phyloP scores from a whole-genome alignment of 768 basidiomycete genomes.

The Coprinopsis strossmayeri region DNA sequence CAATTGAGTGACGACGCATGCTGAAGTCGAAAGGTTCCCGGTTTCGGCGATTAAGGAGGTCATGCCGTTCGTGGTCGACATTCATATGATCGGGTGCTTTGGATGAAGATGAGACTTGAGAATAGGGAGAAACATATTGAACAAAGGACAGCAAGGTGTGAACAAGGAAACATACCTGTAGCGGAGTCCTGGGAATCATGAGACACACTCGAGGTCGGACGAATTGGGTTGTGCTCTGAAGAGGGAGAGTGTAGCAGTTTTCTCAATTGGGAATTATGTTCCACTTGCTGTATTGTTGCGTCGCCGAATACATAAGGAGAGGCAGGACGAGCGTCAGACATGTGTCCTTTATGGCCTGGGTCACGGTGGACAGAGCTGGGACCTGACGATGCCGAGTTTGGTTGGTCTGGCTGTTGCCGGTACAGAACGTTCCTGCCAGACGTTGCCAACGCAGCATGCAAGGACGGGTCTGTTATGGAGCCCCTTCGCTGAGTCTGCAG shows the following conservation, averaged over 20 bases:
- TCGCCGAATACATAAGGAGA: slow-evolving; percentile 72
- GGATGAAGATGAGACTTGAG: slow-evolving; percentile 21
- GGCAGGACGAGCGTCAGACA: slow-evolving; percentile 46
- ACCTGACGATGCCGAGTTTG: slow-evolving; percentile 18
- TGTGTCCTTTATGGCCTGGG: slow-evolving; percentile 23
- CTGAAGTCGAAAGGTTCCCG: slow-evolving; percentile 57
- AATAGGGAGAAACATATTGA: slow-evolving; percentile 2
- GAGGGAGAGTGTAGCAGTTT: slow-evolving; percentile 58
- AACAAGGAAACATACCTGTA: slow-evolving; percentile 20
- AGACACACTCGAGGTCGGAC: slow-evolving; percentile 18
- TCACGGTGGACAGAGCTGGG: slow-evolving; percentile 22
- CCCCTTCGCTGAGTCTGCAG: slow-evolving; percentile 78
- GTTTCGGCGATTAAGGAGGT: slow-evolving; percentile 23
- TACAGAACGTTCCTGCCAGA: slow-evolving; percentile 11
- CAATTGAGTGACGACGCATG: slow-evolving; percentile 70
- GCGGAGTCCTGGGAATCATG: slow-evolving; percentile 23
- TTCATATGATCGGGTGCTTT: slow-evolving; percentile 32
- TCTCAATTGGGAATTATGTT: slow-evolving; percentile 42
- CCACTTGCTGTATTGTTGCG: slow-evolving; percentile 36
- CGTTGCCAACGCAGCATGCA: slow-evolving; percentile 49
- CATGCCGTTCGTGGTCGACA: slow-evolving; percentile 28
- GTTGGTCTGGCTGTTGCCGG: slow-evolving; percentile 11
- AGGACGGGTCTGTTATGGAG: slow-evolving; percentile 77
- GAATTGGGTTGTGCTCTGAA: slow-evolving; percentile 31
- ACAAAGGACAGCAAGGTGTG: neutral